Evolutionary conservation across 192 early-diverging fungal genomes (phyloP).

Genomic region (Kappamyces sp.): DNA sequence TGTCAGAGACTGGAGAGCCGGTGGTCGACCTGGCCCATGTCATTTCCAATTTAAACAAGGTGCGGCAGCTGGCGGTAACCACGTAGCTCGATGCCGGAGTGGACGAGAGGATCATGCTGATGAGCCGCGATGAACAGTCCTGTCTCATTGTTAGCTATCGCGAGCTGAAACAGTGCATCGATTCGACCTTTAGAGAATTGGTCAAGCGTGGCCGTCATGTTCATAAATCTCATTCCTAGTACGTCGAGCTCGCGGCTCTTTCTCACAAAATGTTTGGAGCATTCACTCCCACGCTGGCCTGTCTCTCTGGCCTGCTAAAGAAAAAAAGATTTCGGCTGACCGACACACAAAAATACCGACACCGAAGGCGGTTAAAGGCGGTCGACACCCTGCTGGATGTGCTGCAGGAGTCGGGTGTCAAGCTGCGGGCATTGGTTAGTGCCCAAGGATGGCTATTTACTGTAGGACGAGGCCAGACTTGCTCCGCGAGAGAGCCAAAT

Average conservation of each 20-base stretch:
- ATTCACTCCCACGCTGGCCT: constrained; percentile 8
- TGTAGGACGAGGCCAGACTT: constrained; percentile 31
- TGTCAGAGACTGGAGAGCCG: constrained; percentile 71
- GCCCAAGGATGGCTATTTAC: background rate
- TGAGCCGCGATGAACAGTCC: constrained; percentile 92
- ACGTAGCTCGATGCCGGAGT: constrained; percentile 86
- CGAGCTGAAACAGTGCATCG: constrained; percentile 89
- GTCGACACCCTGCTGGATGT: constrained; percentile 44
- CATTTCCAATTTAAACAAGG: constrained; percentile 90
- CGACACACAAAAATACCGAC: constrained; percentile 43
- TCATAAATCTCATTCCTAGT: background rate
- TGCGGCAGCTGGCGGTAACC: constrained; percentile 22
- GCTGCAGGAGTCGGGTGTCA: constrained; percentile 37
- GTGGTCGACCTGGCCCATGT: constrained; percentile 90
- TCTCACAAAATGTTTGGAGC: constrained; percentile 16
- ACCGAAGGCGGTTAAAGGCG: constrained; percentile 34
- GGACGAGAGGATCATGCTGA: constrained; percentile 88
- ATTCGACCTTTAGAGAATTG: constrained; percentile 79
- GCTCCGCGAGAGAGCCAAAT: constrained; percentile 37
- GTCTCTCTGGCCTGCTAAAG: constrained; percentile 17
- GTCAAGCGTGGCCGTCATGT: constrained; percentile 13
- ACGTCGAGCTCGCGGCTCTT: too few species aligned
- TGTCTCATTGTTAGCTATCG: constrained; percentile 94
- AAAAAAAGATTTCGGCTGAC: constrained; percentile 44
- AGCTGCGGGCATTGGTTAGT: constrained; percentile 39